A percentile compares a stretch with the other conserved stretches of the same genome.
Evolutionary conservation across 768 basidiomycete species (phyloP).

Genomic region (Boletus reticuloceps): DNA sequence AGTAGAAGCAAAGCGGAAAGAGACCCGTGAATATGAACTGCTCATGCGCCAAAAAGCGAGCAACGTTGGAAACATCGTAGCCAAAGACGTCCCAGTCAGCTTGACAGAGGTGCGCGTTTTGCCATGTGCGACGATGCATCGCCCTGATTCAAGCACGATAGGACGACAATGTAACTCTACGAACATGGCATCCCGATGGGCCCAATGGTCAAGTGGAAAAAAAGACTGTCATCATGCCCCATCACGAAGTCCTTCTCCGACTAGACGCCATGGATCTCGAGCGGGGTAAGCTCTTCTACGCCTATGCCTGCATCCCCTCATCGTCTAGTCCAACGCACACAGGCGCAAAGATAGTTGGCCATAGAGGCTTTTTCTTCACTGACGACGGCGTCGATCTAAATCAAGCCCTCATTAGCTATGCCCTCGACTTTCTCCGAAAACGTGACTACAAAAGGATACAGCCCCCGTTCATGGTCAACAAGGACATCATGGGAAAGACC

Average conservation of each 20-base stretch:
- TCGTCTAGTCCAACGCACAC: slow-evolving; percentile 9
- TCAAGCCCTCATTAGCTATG: slow-evolving; percentile 92
- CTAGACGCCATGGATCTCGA: slow-evolving; percentile 97
- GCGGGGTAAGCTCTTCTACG: slow-evolving; percentile 53
- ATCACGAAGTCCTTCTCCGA: slow-evolving; percentile 93
- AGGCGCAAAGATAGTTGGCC: slow-evolving; percentile 92
- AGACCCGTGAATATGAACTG: slow-evolving; percentile 71
- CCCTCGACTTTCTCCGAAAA: slow-evolving; percentile 86
- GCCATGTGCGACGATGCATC: neutral
- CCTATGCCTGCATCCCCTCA: neutral
- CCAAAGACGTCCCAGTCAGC: slow-evolving; percentile 81
- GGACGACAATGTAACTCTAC: slow-evolving; percentile 86
- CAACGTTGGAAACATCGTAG: slow-evolving; percentile 90
- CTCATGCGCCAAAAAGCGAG: slow-evolving; percentile 79
- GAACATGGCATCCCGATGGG: slow-evolving; percentile 85
- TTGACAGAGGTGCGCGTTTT: slow-evolving; percentile 66
- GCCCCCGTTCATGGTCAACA: slow-evolving; percentile 98
- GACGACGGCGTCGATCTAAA: slow-evolving; percentile 97
- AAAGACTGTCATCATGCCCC: slow-evolving; percentile 82
- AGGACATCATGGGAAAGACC: slow-evolving; percentile 95
- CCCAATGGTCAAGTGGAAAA: slow-evolving; percentile 69
- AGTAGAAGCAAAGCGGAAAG: slow-evolving; percentile 72
- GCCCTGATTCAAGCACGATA: slow-evolving; percentile 27
- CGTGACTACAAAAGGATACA: slow-evolving; percentile 90
- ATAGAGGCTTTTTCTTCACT: slow-evolving; percentile 95